Evolutionary conservation across 1,284 basidiomycete genomes (phyloP), one percentile per base, ranked within the genome.

Genomic region (Singerocomus rubriflavus): DNA sequence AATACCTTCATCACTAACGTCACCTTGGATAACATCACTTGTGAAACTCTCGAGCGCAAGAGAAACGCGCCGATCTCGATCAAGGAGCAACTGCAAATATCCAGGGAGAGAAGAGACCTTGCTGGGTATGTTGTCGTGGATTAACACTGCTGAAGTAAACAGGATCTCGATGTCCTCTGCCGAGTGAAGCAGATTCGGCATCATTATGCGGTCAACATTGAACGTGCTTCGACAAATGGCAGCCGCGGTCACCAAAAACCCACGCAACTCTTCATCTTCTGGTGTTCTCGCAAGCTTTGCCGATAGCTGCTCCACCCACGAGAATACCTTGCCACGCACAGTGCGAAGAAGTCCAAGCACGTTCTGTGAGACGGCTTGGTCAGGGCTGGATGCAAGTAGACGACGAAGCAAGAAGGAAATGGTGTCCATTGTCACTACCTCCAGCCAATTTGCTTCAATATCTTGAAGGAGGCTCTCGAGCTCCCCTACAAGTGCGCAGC

Each of bases 191-290:
- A 70, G 51, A 17, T 14, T 32, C 10, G 7, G 1, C 0, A 65
- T 26, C 44, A 59, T 58, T 2, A 37, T 17, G 0, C 44, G n/a
- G 37, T 66, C 68, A 10, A 73, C 69, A 48, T 72, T 67, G 38
- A 65, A 78, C 3, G 73, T 76, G 2, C 62, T 60, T 13, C 69
- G 61, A 55, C 76, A 78, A 12, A 64, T 69, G 5, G 63, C 59
- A 2, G 71, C 71, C 46, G 69, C 63, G 37, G 68, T 61, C 36
- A 57, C 65, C 16, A 72, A 42, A 2, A 61, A 62, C 5, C 33
- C 29, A 31, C 57, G 64, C 17, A 67, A 43, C 11, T 64, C 58
- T 11, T 49, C 14, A 8, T 67, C 63, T 8, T 55, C 58, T 5
- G 45, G 29, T 5, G 50, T 47, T 5, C 48, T 42, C 14, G 59